Percentiles rank a stretch among this genome's conserved stretches.
phyloP scores from a whole-genome alignment of 2,329 filamentous ascomycete species.

The Botrytis deweyae region DNA sequence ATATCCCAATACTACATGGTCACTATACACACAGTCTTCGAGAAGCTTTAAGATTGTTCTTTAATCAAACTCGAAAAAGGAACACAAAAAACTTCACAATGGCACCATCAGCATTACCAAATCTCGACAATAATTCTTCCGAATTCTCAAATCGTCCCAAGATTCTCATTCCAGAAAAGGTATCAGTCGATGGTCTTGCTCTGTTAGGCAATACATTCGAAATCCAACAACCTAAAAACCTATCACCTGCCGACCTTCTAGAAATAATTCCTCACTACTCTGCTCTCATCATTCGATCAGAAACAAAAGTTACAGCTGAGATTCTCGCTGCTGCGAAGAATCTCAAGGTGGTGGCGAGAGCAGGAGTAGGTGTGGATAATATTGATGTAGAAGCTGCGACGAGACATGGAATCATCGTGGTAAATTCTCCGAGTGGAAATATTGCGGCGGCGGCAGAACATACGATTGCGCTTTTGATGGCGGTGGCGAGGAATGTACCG shows the following conservation, averaged over 20 bases:
- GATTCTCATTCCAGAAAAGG: conserved; percentile 75
- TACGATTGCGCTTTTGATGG: conserved; percentile 71
- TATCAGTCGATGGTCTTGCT: conserved; percentile 74
- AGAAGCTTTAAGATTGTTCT: neutral
- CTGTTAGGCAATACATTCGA: conserved; percentile 65
- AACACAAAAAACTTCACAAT: conserved; percentile 22
- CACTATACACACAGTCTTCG: neutral
- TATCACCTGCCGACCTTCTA: conserved; percentile 63
- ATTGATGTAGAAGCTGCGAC: conserved; percentile 75
- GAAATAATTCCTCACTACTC: conserved; percentile 70
- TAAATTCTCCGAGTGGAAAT: conserved; percentile 78
- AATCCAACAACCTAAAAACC: conserved; percentile 64
- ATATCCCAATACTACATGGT: too few species aligned
- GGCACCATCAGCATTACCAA: conserved; percentile 32
- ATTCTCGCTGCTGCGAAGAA: conserved; percentile 65
- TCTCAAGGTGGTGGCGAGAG: conserved; percentile 75
- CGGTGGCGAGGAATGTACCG: conserved; percentile 71
- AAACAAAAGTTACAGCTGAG: conserved; percentile 73
- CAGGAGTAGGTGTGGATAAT: conserved; percentile 81
- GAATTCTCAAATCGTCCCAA: conserved; percentile 27
- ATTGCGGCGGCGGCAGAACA: conserved; percentile 79
- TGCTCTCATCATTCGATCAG: conserved; percentile 75
- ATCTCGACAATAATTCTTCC: neutral
- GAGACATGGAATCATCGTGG: conserved; percentile 70
- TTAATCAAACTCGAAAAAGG: neutral